phyloP scores from a whole-genome alignment of 345 rosid genomes.

The Lenwebbia sp. region DNA sequence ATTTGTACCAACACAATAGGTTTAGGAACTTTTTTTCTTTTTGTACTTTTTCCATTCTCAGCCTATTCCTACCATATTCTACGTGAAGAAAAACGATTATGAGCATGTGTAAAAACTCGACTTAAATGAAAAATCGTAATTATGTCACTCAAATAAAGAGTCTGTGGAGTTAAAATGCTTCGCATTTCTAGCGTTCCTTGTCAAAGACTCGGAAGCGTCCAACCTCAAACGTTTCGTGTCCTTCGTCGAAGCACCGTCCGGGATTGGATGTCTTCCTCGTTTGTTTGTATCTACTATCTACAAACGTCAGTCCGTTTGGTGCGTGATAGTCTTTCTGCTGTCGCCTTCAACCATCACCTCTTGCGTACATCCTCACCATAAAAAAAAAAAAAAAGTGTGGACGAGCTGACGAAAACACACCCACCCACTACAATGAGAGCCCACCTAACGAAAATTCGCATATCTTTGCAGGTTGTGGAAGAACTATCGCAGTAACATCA shows the following conservation, averaged over 20 bases:
- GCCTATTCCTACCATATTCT: no score
- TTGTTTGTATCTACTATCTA: background rate
- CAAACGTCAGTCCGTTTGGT: background rate
- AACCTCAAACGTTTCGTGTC: background rate
- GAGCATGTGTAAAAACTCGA: no score
- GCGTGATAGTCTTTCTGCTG: background rate
- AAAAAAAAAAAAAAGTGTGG: background rate
- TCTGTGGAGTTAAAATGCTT: background rate
- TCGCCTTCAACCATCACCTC: background rate
- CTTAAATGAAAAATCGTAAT: no score
- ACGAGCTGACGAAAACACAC: background rate
- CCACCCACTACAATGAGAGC: background rate
- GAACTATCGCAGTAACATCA: background rate
- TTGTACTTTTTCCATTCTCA: no score
- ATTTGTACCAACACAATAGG: no score
- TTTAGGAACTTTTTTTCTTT: no score
- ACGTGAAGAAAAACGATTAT: no score
- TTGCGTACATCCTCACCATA: background rate
- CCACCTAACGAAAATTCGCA: background rate
- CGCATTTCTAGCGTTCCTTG: background rate
- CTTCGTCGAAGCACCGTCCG: background rate
- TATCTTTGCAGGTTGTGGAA: background rate
- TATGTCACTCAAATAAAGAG: background rate
- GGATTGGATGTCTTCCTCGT: background rate
- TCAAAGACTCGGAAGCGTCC: background rate